Evolutionary conservation across 208 protist species (phyloP).

Genomic region (Wallacemonas collosoma): DNA sequence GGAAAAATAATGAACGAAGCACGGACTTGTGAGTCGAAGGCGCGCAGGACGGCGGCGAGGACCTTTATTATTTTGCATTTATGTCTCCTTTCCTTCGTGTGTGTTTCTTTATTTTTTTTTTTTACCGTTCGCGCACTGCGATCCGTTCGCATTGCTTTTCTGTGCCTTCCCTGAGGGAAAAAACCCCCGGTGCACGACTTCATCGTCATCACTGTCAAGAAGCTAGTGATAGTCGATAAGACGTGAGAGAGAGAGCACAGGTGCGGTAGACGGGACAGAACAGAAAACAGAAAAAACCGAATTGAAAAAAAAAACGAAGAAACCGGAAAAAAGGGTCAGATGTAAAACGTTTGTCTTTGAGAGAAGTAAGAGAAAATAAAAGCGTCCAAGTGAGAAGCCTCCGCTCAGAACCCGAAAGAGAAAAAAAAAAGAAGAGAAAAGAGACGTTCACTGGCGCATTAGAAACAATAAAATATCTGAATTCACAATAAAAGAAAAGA

Average conservation of each 20-base stretch:
- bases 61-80: conserved; percentile 20
- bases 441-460: neutral
- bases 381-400: neutral
- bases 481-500: conserved; percentile 14
- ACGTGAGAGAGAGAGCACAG: neutral
- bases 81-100: conserved; percentile 7
- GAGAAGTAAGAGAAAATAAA: neutral
- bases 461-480: conserved; percentile 5
- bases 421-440: conserved; percentile 6
- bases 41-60: neutral
- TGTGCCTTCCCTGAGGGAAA: neutral
- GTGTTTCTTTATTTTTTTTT: neutral
- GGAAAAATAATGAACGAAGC: neutral
- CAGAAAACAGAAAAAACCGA: conserved; percentile 7
- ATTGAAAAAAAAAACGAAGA: conserved; percentile 16
- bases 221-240: too few relatives aligned
- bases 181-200: too few relatives aligned
- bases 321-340: conserved; percentile 8
- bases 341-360: conserved; percentile 8
- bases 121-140: neutral
- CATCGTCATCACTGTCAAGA: neutral
- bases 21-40: neutral
- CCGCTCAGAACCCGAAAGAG: neutral
- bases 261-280: neutral
- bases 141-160: neutral